Base-by-base conservation (phyloP, 1,139 yeast genomes). In the Hansenula lynferdii region DNA sequence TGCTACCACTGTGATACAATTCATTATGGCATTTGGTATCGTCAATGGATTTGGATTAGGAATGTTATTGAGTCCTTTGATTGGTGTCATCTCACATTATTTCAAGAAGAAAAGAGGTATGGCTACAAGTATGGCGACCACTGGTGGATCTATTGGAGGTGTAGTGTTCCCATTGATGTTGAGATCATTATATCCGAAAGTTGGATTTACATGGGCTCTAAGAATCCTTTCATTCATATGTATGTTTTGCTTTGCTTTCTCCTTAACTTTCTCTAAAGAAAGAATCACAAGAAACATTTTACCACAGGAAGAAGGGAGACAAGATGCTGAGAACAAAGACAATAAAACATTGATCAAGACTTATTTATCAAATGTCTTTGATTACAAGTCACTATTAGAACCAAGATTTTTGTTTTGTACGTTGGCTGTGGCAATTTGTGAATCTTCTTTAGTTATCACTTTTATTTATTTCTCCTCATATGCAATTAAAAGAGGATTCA, bases 81-180 rank as follows among this genome's bases (percentile, higher is more conserved):
- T 77, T n/a, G 77, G 80, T 8, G 73, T 70, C 22, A 63, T 77
- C 4, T 71, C 79, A 14, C 83, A 80, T 41, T 78, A 79, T 74
- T 80, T 78, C 50, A 58, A 61, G 40, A 61, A 60, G 35, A 70
- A 68, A 42, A 62, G 84, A 39, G 84, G 80, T 0, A 57, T 66
- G 24, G 80, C 79, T 4, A 67, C 75, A 16, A 80, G 82, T 0
- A 44, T 76, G 0, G 79, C 83, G 3, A 74, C 83, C 1, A 63
- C 72, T 50, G 85, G 85, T 14, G 85, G 85, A 0, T 72, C 80
- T 15, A 61, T 78, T 10, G 86, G 85, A 11, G 86, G 85, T 27
- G 62, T 77, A 22, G 55, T 71, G 12, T 75, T 80, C 56, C 85
- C 87, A 1, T 64, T 78, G 35, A 67, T 79, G 62, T 65, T 80